Evolutionary conservation across 768 basidiomycete genomes (phyloP).

Genomic region (Lepiota venenata): DNA sequence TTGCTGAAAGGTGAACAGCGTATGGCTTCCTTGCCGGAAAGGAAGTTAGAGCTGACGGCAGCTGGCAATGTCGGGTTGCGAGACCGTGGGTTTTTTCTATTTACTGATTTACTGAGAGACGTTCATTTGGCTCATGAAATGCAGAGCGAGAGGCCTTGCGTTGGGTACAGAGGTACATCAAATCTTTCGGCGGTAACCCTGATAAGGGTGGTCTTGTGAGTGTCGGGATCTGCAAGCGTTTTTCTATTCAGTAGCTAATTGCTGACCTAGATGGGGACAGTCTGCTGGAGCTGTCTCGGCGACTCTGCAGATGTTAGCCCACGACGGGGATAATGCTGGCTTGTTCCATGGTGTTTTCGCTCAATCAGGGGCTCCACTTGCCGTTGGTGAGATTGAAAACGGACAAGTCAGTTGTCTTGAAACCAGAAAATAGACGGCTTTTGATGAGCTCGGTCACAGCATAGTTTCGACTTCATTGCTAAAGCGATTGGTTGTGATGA

Average conservation of each 20-base stretch:
- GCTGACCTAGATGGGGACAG: slow-evolving; percentile 35
- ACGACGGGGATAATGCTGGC: slow-evolving; percentile 26
- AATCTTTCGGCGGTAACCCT: slow-evolving; percentile 51
- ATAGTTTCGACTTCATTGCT: slow-evolving; percentile 26
- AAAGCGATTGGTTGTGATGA: slow-evolving; percentile 24
- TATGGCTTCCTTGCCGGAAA: slow-evolving; percentile 40
- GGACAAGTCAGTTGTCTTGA: slow-evolving; percentile 6
- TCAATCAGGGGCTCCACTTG: slow-evolving; percentile 24
- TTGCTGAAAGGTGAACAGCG: slow-evolving; percentile 15
- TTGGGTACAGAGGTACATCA: slow-evolving; percentile 54
- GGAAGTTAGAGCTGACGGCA: slow-evolving; percentile 34
- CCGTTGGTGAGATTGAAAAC: slow-evolving; percentile 20
- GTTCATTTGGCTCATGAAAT: background rate
- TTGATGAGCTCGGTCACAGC: slow-evolving; percentile 6
- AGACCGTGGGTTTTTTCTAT: slow-evolving; percentile 40
- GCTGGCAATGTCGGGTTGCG: slow-evolving; percentile 45
- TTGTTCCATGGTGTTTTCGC: slow-evolving; percentile 33
- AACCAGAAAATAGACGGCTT: slow-evolving; percentile 7
- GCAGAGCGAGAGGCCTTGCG: slow-evolving; percentile 41
- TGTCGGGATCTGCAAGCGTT: background rate
- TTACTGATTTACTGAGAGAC: too few species aligned
- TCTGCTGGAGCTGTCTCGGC: slow-evolving; percentile 44
- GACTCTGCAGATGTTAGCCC: slow-evolving; percentile 32
- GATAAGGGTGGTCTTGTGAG: slow-evolving; percentile 39
- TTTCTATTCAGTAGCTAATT: background rate